phyloP scores from a whole-genome alignment of 805 yeast genomes.

The Ogataea methanolica region DNA sequence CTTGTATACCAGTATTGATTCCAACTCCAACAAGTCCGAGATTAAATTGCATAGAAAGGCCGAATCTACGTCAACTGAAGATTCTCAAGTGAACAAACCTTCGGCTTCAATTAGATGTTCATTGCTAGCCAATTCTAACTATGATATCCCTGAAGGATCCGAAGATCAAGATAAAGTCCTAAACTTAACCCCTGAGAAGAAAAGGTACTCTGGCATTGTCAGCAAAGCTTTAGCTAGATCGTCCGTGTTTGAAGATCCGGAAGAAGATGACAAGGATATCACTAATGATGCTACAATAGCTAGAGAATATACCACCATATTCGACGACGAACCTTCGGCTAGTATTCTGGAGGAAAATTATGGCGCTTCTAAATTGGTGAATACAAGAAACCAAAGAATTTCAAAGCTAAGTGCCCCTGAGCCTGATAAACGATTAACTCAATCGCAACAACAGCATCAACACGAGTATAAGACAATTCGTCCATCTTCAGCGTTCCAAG shows the following conservation, averaged over 20 bases:
- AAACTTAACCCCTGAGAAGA: constrained; percentile 25
- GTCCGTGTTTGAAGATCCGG: constrained; percentile 27
- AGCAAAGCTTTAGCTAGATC: constrained; percentile 5
- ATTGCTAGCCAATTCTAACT: constrained; percentile 23
- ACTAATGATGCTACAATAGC: background rate
- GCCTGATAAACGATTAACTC: background rate
- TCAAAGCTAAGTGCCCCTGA: constrained; percentile 1
- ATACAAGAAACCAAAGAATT: constrained; percentile 5
- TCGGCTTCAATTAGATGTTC: constrained; percentile 24
- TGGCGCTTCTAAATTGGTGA: constrained; percentile 1
- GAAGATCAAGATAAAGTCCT: constrained; percentile 12
- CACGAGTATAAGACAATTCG: background rate
- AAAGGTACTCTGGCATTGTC: constrained; percentile 1
- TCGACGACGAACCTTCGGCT: constrained; percentile 14
- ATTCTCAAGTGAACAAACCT: constrained; percentile 16
- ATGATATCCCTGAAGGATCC: constrained; percentile 22
- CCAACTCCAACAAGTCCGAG: constrained; percentile 11
- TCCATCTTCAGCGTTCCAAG: background rate
- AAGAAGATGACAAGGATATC: constrained; percentile 12
- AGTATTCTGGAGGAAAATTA: constrained; percentile 5
- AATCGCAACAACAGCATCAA: background rate
- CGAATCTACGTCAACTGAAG: constrained; percentile 20
- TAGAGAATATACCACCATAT: constrained; percentile 16
- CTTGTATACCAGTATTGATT: background rate
- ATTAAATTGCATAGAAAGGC: constrained; percentile 27